A percentile compares a stretch with the other conserved stretches of the same genome.
Conservation (phyloP, 2,329 filamentous ascomycete species). For the Talaromyces sp. region DNA sequence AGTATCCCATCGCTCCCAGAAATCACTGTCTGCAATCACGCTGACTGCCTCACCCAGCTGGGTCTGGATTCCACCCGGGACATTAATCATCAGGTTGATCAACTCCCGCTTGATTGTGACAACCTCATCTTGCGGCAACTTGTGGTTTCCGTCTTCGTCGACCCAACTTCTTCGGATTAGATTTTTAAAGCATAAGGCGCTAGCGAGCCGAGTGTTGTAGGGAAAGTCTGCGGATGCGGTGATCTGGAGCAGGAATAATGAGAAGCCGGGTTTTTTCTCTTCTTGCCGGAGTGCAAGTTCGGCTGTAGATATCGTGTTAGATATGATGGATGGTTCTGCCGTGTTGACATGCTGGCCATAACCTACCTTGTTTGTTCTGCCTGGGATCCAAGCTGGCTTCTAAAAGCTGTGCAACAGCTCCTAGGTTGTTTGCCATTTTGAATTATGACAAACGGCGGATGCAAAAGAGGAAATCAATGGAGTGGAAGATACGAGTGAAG, state of each 20-base stretch:
- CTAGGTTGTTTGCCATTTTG: slow-evolving; percentile 61
- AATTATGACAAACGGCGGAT: background rate
- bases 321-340: background rate
- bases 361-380: slow-evolving; percentile 83
- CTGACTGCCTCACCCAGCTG: slow-evolving; percentile 97
- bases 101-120: slow-evolving; percentile 89
- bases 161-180: slow-evolving; percentile 94
- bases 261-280: slow-evolving; percentile 82
- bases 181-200: slow-evolving; percentile 96
- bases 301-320: slow-evolving; percentile 54
- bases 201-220: slow-evolving; percentile 76
- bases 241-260: slow-evolving; percentile 83
- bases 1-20: slow-evolving; percentile 95
- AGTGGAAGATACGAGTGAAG: background rate
- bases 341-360: no score
- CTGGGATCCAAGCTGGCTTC: slow-evolving; percentile 85
- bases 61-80: slow-evolving; percentile 81
- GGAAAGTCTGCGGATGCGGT: slow-evolving; percentile 73
- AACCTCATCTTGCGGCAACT: slow-evolving; percentile 79
- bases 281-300: slow-evolving; percentile 76
- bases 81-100: slow-evolving; percentile 93
- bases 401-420: slow-evolving; percentile 74
- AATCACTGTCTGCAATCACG: slow-evolving; percentile 96
- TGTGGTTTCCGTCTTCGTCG: slow-evolving; percentile 93
- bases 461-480: background rate